phyloP scores from a whole-genome alignment of 768 basidiomycete species.

The Fomitopsis pulvina region DNA sequence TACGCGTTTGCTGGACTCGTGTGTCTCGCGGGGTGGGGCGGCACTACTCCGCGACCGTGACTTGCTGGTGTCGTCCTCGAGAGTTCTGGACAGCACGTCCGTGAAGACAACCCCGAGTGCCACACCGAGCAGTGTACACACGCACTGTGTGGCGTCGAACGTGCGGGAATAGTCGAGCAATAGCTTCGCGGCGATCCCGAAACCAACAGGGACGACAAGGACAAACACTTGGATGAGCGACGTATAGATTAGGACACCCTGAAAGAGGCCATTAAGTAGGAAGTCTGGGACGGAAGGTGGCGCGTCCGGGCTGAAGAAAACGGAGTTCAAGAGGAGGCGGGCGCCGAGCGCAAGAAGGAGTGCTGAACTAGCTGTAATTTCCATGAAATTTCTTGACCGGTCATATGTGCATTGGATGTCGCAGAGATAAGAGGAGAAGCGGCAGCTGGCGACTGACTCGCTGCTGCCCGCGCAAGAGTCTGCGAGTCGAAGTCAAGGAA shows the following conservation, averaged over 20 bases:
- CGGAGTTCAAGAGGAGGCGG: slow-evolving; percentile 54
- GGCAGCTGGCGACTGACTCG: slow-evolving; percentile 13
- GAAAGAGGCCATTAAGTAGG: slow-evolving; percentile 66
- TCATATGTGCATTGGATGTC: slow-evolving; percentile 14
- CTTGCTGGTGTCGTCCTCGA: slow-evolving; percentile 39
- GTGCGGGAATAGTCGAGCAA: slow-evolving; percentile 51
- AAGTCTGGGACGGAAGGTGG: slow-evolving; percentile 45
- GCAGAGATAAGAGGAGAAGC: slow-evolving; percentile 7
- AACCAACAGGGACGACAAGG: slow-evolving; percentile 48
- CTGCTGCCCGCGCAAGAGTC: slow-evolving; percentile 7
- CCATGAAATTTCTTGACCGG: slow-evolving; percentile 28
- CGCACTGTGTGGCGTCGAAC: slow-evolving; percentile 48
- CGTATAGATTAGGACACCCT: slow-evolving; percentile 70
- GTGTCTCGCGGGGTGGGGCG: slow-evolving; percentile 7
- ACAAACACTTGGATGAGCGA: slow-evolving; percentile 48
- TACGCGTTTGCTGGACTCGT: slow-evolving; percentile 14
- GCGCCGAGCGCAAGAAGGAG: slow-evolving; percentile 71
- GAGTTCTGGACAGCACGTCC: slow-evolving; percentile 60
- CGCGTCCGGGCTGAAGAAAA: slow-evolving; percentile 33
- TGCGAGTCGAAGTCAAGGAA: not conserved
- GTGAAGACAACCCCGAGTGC: slow-evolving; percentile 65
- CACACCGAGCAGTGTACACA: slow-evolving; percentile 58
- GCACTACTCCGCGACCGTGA: not conserved
- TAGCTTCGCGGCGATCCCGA: slow-evolving; percentile 56
- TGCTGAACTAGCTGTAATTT: slow-evolving; percentile 52